Conservation (phyloP, 2,329 filamentous ascomycete genomes). For the Penicillium sp. region DNA sequence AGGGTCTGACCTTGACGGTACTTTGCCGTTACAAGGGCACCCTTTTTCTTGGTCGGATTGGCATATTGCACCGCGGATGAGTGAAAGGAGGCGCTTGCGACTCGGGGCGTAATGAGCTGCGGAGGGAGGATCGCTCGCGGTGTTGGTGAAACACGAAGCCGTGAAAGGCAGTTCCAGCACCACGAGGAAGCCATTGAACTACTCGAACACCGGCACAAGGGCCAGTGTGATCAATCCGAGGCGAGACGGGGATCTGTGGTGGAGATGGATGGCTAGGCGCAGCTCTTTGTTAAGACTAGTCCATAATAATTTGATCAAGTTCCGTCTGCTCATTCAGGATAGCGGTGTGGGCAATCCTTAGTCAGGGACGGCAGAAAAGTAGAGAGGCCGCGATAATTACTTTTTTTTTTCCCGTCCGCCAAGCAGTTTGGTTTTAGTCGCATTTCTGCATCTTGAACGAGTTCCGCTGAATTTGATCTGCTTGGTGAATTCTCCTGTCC, state of each 20-base stretch:
- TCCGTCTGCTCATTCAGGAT: constrained; percentile 19
- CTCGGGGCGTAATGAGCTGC: constrained; percentile 41
- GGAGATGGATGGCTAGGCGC: constrained; percentile 7
- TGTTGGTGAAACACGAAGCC: constrained; percentile 41
- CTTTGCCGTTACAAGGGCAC: constrained; percentile 23
- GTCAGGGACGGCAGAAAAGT: constrained; percentile 13
- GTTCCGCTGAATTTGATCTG: not conserved
- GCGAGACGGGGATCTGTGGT: constrained; percentile 11
- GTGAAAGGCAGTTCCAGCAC: constrained; percentile 55
- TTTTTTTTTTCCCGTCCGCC: constrained; percentile 27
- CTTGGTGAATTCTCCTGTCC: not conserved
- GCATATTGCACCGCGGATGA: constrained; percentile 37
- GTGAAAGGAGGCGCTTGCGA: constrained; percentile 41
- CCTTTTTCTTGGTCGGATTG: constrained; percentile 47
- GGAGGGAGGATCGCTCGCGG: constrained; percentile 32
- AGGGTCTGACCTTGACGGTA: constrained; percentile 36
- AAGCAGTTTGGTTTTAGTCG: constrained; percentile 8
- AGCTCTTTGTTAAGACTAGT: constrained; percentile 2
- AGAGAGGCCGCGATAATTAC: constrained; percentile 26
- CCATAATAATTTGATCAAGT: constrained; percentile 24
- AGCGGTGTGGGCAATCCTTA: constrained; percentile 17
- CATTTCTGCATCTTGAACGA: constrained; percentile 1
- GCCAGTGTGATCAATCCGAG: constrained; percentile 27
- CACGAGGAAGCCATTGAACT: constrained; percentile 51
- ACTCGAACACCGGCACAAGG: constrained; percentile 25